A percentile compares a stretch with the other conserved stretches of the same genome.
Evolutionary conservation across 768 basidiomycete genomes (phyloP).

Genomic region (Boletellus ananiceps): DNA sequence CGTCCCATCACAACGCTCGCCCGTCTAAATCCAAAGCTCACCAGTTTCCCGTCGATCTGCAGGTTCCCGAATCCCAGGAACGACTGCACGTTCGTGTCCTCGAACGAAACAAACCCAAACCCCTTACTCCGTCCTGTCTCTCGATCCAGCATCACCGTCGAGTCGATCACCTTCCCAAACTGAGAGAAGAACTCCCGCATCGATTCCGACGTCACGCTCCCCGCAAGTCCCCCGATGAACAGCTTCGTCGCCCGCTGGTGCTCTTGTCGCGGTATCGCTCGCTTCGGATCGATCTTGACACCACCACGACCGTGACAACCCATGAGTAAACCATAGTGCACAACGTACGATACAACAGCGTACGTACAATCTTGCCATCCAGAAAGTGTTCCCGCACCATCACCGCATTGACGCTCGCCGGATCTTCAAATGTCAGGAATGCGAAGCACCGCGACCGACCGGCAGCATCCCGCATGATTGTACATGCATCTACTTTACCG

Average conservation of each 20-base stretch:
- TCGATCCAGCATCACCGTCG: slow-evolving; percentile 97
- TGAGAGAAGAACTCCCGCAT: slow-evolving; percentile 92
- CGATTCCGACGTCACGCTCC: slow-evolving; percentile 87
- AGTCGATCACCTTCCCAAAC: slow-evolving; percentile 94
- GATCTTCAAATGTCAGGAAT: slow-evolving; percentile 93
- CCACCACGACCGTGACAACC: slow-evolving; percentile 3
- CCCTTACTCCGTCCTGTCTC: slow-evolving; percentile 95
- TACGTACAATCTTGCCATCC: slow-evolving; percentile 93
- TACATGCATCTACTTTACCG: slow-evolving; percentile 95
- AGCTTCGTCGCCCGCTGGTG: slow-evolving; percentile 91
- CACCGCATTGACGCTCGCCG: slow-evolving; percentile 89
- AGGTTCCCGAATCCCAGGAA: slow-evolving; percentile 86
- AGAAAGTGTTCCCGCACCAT: slow-evolving; percentile 93
- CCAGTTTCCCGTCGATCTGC: slow-evolving; percentile 92
- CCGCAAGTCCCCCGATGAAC: slow-evolving; percentile 93
- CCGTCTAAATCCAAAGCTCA: slow-evolving; percentile 37
- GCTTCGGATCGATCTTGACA: slow-evolving; percentile 95
- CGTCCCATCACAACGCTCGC: neutral
- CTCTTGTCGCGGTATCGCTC: slow-evolving; percentile 95
- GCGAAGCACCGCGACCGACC: slow-evolving; percentile 97
- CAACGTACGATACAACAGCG: slow-evolving; percentile 17
- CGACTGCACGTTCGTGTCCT: slow-evolving; percentile 84
- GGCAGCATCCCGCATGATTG: slow-evolving; percentile 96
- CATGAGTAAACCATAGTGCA: slow-evolving; percentile 18
- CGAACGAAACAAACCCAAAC: slow-evolving; percentile 96